phyloP scores from a whole-genome alignment of 1,284 basidiomycete genomes.

The Malassezia brasiliensis region DNA sequence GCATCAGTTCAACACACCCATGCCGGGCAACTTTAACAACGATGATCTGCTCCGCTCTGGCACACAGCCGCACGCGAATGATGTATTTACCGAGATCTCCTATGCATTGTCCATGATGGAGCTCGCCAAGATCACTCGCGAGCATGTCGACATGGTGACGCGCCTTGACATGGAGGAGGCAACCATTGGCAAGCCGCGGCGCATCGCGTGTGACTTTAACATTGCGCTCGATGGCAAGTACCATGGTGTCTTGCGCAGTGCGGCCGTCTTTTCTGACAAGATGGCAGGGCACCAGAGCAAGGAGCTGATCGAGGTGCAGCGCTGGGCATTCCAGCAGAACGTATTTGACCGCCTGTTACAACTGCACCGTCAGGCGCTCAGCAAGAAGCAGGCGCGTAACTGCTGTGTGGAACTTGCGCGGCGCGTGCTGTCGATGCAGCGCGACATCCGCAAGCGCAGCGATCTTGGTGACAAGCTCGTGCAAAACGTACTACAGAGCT shows the following conservation, averaged over 20 bases:
- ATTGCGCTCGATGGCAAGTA: conserved; percentile 26
- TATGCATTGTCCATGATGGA: conserved; percentile 31
- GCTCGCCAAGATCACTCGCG: conserved; percentile 26
- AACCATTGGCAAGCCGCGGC: conserved; percentile 20
- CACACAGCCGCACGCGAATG: conserved; percentile 25
- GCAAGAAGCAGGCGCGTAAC: conserved; percentile 26
- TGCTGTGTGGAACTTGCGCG: conserved; percentile 41
- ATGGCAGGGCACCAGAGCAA: conserved; percentile 14
- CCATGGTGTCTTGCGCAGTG: conserved; percentile 28
- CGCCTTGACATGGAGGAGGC: conserved; percentile 22
- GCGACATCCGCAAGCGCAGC: conserved; percentile 31
- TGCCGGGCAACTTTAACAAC: conserved; percentile 43
- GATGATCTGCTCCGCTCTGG: conserved; percentile 30
- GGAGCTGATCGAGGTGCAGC: conserved; percentile 32
- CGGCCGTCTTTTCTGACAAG: conserved; percentile 23
- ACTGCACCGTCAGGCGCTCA: conserved; percentile 35
- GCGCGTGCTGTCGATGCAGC: conserved; percentile 40
- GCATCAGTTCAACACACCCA: conserved; percentile 40
- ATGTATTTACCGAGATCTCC: conserved; percentile 39
- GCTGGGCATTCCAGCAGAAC: conserved; percentile 41
- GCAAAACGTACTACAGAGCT: conserved; percentile 35
- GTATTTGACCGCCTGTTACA: conserved; percentile 40
- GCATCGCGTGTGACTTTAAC: conserved; percentile 24
- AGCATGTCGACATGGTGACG: conserved; percentile 30
- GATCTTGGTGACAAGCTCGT: conserved; percentile 38